Base-by-base conservation (phyloP, 2,329 filamentous ascomycete genomes). In the Aspergillus latus region DNA sequence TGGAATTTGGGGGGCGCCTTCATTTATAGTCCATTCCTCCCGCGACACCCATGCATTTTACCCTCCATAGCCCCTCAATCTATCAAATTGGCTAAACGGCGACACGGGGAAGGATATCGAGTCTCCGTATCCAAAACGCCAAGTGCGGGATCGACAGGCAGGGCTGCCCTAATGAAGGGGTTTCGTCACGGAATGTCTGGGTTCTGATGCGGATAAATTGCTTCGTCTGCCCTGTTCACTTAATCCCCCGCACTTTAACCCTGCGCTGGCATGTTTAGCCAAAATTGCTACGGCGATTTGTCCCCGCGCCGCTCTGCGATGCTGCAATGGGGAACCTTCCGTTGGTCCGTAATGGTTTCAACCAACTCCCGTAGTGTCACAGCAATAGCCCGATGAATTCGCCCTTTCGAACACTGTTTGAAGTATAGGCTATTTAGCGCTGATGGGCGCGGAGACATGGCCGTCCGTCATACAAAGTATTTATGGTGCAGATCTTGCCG, bases 111-210 rank as follows among this genome's bases (percentile, higher is more conserved):
- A 40, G 13, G 21, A 30, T 21, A 21, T 21, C 40, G 49, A 45
- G 40, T 28, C 32, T 45, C 30, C 16, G 42, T 15, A 37, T 46
- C 21, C 43, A 44, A 46, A 52, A 46, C 50, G 34, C 49, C 30
- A 13, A 29, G 26, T 29, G 16, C 16, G 32, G 9, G 42, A 52
- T 52, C 50, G 30, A 39, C 50, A 45, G 30, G 21, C 40, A 45
- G 13, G 42, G 50, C 40, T 52, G 42, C 50, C 42, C n/a, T 46
- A 30, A 46, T 3, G 21, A 37, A 46, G n/a, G 13, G 3, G 16
- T 34, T 29, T 28, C 26, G 50, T 52, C 42, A 36, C 34, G 26
- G 49, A 45, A 52, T 28, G 16, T 36, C 34, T 52, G n/a, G n/a
- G 13, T 10, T 13, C 5, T 4, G 43, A 28, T n/a, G n/a, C 26